Base-by-base conservation (phyloP, 306 rosid species). In the Trifolium subterraneum region DNA sequence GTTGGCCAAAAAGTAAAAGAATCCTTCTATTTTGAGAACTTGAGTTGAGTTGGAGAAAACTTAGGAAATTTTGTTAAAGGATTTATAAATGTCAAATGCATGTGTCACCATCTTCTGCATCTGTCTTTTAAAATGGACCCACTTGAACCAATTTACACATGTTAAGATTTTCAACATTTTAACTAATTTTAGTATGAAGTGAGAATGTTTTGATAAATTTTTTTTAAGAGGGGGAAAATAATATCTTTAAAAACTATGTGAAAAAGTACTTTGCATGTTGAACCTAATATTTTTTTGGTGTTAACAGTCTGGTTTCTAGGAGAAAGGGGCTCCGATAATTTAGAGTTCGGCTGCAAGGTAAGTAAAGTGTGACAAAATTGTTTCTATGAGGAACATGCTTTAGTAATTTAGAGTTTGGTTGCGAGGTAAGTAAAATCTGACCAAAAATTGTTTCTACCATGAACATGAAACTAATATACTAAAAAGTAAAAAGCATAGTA, bases 31-130 rank as follows among this genome's bases (percentile, higher is more conserved):
- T 45, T 45, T 73, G 48, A 65, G 52, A 65, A 25, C 7, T 65
- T 39, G 27, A n/a, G 1, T 75, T 55, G 13, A 56, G 74, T 68
- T 56, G 15, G 44, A 18, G 27, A 55, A 68, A 63, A 66, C 54
- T 47, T 3, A 1, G 1, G 31, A 6, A 76, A 27, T 25, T 39
- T 19, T 75, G 25, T 33, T 39, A 7, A 18, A 47, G 10, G 41
- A 51, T 7, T 13, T 13, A 22, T 55, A 1, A 22, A 22, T 52
- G 14, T 52, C 60, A 52, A 52, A 52, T 52, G 27, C 60, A 52
- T 52, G 27, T 52, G 60, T 19, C 29, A 19, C 60, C 22, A 48
- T 8, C 54, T 27, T 8, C 54, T 27, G 31, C 31, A 27, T 27
- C 33, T 29, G 33, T 4, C 33, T 29, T 29, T 29, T 29, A 29